Evolutionary conservation across 495 filamentous ascomycete species (phyloP).

Genomic region (Chaetomium cochliodes): DNA sequence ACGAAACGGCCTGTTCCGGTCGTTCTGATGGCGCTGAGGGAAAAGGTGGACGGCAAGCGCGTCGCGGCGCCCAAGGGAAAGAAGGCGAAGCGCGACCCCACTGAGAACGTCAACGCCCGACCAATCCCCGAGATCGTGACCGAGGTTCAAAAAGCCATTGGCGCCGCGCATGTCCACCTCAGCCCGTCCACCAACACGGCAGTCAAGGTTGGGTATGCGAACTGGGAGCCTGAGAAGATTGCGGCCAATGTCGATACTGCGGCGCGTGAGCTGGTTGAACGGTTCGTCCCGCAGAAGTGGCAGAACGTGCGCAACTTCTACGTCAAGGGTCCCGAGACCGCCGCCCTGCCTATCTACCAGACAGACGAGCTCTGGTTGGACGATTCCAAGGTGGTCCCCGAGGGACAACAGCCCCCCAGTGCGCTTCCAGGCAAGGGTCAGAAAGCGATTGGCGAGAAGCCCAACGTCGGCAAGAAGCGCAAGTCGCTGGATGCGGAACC

Average conservation of each 20-base stretch:
- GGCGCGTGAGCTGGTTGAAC: conserved; percentile 64
- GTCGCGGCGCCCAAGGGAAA: conserved; percentile 52
- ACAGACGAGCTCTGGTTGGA: conserved; percentile 87
- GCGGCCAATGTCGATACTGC: conserved; percentile 76
- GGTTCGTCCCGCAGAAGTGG: conserved; percentile 81
- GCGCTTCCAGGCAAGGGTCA: conserved; percentile 40
- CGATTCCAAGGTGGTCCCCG: conserved; percentile 69
- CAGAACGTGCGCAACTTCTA: conserved; percentile 77
- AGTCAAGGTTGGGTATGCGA: conserved; percentile 68
- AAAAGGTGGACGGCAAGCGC: conserved; percentile 65
- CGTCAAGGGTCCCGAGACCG: conserved; percentile 83
- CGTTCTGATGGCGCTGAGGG: conserved; percentile 60
- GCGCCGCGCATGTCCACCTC: conserved; percentile 60
- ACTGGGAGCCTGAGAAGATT: conserved; percentile 70
- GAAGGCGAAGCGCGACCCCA: conserved; percentile 40
- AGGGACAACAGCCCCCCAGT: conserved; percentile 53
- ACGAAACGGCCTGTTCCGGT: conserved; percentile 86
- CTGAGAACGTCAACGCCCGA: conserved; percentile 40
- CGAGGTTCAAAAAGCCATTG: conserved; percentile 70
- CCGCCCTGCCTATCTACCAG: conserved; percentile 87
- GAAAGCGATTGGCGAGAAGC: conserved; percentile 49
- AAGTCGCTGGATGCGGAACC: conserved; percentile 48
- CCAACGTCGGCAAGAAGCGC: conserved; percentile 67
- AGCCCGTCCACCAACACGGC: conserved; percentile 38
- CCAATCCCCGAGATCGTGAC: conserved; percentile 58